phyloP scores from a whole-genome alignment of 2,329 filamentous ascomycete genomes.

The Colletotrichum sp. region DNA sequence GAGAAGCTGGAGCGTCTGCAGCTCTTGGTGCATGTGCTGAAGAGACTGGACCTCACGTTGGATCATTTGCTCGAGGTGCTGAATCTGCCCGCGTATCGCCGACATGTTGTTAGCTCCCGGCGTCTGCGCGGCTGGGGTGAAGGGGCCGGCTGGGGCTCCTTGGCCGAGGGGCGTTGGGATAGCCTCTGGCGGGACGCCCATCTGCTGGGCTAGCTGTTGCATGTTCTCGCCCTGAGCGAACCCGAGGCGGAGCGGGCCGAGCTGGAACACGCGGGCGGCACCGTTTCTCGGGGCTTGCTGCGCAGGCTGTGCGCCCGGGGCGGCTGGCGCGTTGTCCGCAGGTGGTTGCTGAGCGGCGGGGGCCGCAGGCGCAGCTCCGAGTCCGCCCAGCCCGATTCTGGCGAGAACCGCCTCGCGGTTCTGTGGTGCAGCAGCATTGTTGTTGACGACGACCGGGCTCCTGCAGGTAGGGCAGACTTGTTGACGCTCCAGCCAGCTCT shows the following conservation, averaged over 20 bases:
- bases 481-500: slow-evolving; percentile 96
- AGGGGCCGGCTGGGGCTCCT: slow-evolving; percentile 12
- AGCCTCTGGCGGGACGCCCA: slow-evolving; percentile 49
- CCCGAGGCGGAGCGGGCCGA: slow-evolving; percentile 77
- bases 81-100: slow-evolving; percentile 64
- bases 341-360: slow-evolving; percentile 38
- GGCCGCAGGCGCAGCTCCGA: slow-evolving; percentile 18
- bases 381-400: slow-evolving; percentile 31
- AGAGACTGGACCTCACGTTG: slow-evolving; percentile 70
- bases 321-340: slow-evolving; percentile 26
- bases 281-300: slow-evolving; percentile 30
- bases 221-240: slow-evolving; percentile 77
- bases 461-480: slow-evolving; percentile 97
- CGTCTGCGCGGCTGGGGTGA: slow-evolving; percentile 23
- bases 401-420: slow-evolving; percentile 40
- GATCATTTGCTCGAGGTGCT: slow-evolving; percentile 72
- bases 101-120: slow-evolving; percentile 35
- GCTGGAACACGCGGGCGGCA: slow-evolving; percentile 68
- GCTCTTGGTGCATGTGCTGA: slow-evolving; percentile 68
- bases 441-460: slow-evolving; percentile 74
- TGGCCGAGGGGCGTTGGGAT: slow-evolving; percentile 17
- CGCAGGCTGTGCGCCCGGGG: slow-evolving; percentile 18
- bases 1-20: slow-evolving; percentile 71
- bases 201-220: slow-evolving; percentile 69
- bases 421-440: slow-evolving; percentile 32